Evolutionary conservation across 768 basidiomycete species (phyloP).

Genomic region (Pleurotus pulmonarius): DNA sequence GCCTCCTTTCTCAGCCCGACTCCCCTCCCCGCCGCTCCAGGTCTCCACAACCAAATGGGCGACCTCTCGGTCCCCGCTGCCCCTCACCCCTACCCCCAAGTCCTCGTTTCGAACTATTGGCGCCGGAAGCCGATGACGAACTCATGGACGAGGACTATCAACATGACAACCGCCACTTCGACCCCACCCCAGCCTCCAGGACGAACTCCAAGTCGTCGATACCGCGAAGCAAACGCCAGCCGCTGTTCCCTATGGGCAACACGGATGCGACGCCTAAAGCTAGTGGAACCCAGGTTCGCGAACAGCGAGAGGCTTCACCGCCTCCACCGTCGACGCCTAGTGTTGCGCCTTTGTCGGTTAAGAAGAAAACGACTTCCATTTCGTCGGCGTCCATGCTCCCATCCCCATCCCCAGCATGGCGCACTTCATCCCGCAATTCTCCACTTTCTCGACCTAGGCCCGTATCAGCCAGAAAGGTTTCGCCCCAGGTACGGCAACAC

Average conservation of each 20-base stretch:
- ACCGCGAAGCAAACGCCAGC: constrained; percentile 70
- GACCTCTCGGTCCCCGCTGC: constrained; percentile 71
- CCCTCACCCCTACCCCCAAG: constrained; percentile 65
- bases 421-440: constrained; percentile 43
- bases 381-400: constrained; percentile 31
- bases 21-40: constrained; percentile 36
- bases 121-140: constrained; percentile 20
- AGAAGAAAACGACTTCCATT: constrained; percentile 74
- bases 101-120: constrained; percentile 21
- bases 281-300: constrained; percentile 5
- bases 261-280: constrained; percentile 52
- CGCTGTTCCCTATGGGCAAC: constrained; percentile 53
- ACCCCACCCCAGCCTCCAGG: constrained; percentile 20
- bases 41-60: constrained; percentile 49
- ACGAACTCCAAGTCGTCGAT: constrained; percentile 39
- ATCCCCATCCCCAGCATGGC: constrained; percentile 36
- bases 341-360: constrained; percentile 80
- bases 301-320: constrained; percentile 20
- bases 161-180: constrained; percentile 32
- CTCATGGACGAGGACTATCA: constrained; percentile 42
- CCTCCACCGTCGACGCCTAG: constrained; percentile 29
- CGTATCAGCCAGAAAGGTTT: constrained; percentile 49
- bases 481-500: constrained; percentile 45
- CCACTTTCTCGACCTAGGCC: constrained; percentile 47
- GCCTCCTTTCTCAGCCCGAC: constrained; percentile 19